Conservation (phyloP, 805 yeast genomes). For the Saccharomycopsis microspora region DNA sequence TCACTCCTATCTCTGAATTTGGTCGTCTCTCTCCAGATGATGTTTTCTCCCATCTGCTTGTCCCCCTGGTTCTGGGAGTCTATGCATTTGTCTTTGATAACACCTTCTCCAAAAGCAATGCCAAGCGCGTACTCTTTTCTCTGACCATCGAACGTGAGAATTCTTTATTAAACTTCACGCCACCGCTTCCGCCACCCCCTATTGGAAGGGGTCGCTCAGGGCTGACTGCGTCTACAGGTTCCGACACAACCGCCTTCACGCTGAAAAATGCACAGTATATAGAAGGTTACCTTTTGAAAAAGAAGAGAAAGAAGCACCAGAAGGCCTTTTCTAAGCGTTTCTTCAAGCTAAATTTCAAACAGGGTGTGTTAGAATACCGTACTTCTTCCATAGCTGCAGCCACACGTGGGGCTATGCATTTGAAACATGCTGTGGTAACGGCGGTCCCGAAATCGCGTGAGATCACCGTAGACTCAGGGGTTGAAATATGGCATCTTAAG, state of each 20-base stretch:
- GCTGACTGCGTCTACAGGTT: too few species aligned
- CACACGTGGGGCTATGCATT: conserved; percentile 86
- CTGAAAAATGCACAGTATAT: conserved; percentile 59
- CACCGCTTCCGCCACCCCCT: background rate
- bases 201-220: background rate
- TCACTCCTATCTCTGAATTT: conserved; percentile 1
- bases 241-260: conserved; percentile 18
- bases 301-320: conserved; percentile 63
- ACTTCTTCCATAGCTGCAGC: conserved; percentile 57
- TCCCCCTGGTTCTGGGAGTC: conserved; percentile 37
- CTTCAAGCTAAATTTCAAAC: conserved; percentile 71
- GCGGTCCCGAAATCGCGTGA: conserved; percentile 59
- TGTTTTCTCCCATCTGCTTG: too few species aligned
- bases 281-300: conserved; percentile 68
- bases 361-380: conserved; percentile 77
- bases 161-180: background rate
- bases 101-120: conserved; percentile 75
- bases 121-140: conserved; percentile 70
- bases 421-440: conserved; percentile 68
- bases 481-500: conserved; percentile 86
- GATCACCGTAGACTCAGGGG: conserved; percentile 83
- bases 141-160: conserved; percentile 24
- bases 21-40: conserved; percentile 30
- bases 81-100: conserved; percentile 89
- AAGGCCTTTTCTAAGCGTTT: conserved; percentile 84